Percentiles rank a stretch among this genome's conserved stretches.
Conservation (phyloP, 1,284 basidiomycete genomes). For the Neotropicomus parvogracilis region DNA sequence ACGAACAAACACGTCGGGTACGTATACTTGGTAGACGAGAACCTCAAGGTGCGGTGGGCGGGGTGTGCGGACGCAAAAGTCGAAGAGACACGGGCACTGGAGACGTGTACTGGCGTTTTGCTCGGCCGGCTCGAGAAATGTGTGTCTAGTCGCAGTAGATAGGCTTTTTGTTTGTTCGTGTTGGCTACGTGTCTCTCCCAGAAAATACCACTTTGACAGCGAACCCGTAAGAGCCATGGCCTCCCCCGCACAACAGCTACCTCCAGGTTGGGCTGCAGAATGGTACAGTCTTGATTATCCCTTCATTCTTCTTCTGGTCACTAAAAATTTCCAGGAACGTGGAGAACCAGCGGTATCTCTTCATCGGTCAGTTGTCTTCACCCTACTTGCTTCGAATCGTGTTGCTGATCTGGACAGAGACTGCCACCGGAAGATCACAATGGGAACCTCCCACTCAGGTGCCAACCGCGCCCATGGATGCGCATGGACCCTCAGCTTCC, state of each 20-base stretch:
- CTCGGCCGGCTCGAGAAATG: conserved; percentile 53
- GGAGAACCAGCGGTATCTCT: conserved; percentile 78
- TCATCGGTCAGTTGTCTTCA: conserved; percentile 54
- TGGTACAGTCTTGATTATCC: conserved; percentile 50
- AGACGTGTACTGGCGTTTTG: conserved; percentile 73
- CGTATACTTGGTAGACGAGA: conserved; percentile 86
- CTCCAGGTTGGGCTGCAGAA: conserved; percentile 86
- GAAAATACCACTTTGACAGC: conserved; percentile 18
- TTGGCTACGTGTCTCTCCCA: conserved; percentile 35
- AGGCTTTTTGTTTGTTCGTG: conserved; percentile 37
- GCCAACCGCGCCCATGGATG: conserved; percentile 38
- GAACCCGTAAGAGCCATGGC: conserved; percentile 45
- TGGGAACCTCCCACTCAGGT: conserved; percentile 57
- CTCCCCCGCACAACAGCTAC: conserved; percentile 67
- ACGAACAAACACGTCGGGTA: conserved; percentile 92
- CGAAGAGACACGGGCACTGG: conserved; percentile 70
- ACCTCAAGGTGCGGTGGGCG: conserved; percentile 88
- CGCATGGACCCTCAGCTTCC: conserved; percentile 37
- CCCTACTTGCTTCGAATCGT: neutral
- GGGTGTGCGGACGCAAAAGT: conserved; percentile 80
- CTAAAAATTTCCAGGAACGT: conserved; percentile 60
- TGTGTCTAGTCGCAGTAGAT: too few relatives aligned
- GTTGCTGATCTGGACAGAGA: conserved; percentile 38
- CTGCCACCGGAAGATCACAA: conserved; percentile 56
- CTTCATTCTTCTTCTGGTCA: neutral